Conservation (phyloP, 2,329 filamentous ascomycete genomes). For the Parastagonospora avenae region DNA sequence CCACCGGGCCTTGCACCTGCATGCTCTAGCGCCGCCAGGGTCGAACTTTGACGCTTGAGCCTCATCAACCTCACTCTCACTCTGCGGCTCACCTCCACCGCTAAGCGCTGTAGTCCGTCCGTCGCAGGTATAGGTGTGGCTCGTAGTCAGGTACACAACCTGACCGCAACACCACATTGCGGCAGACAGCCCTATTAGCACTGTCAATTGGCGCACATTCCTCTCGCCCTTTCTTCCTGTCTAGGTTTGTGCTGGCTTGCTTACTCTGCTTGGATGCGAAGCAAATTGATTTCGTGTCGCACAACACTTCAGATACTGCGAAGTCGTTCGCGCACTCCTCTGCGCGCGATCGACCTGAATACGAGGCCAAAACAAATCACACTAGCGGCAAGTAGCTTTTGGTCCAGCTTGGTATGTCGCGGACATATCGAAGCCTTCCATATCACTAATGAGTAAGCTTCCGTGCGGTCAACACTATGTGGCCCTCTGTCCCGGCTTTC, state of each 20-base stretch:
- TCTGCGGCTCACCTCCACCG: not conserved
- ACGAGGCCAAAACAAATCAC: not conserved
- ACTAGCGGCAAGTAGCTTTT: not conserved
- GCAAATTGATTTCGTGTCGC: too few species aligned
- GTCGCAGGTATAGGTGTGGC: not conserved
- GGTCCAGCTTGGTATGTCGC: constrained; percentile 13
- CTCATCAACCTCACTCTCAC: constrained; percentile 8
- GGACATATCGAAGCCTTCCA: constrained; percentile 1
- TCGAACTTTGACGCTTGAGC: constrained; percentile 6
- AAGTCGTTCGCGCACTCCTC: too few species aligned
- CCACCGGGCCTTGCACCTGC: constrained; percentile 14
- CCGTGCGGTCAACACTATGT: constrained; percentile 24
- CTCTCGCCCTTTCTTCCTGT: not conserved
- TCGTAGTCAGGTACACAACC: not conserved
- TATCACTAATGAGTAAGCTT: constrained; percentile 15
- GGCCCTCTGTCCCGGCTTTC: constrained; percentile 33
- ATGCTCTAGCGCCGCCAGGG: constrained; percentile 1
- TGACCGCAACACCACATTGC: too few species aligned
- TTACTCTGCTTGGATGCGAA: not conserved
- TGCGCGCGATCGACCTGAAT: not conserved
- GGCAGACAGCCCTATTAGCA: not conserved
- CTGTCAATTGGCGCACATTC: not conserved
- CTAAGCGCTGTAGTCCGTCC: not conserved
- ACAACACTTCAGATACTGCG: too few species aligned
- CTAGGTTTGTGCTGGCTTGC: not conserved